Evolutionary conservation across 805 yeast genomes (phyloP).

Genomic region (Candida pini): DNA sequence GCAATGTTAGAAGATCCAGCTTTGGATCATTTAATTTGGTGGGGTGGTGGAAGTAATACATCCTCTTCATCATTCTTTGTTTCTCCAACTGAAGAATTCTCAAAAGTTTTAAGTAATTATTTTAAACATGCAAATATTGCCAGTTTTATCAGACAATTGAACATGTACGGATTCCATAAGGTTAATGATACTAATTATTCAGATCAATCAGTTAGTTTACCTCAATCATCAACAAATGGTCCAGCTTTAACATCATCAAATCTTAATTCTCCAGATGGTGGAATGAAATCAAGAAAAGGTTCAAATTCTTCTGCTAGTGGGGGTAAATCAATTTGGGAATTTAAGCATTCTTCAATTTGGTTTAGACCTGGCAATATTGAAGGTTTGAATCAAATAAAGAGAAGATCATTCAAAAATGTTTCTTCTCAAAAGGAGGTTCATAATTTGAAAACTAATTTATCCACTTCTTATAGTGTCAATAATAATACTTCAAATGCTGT

Average conservation of each 20-base stretch:
- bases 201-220: constrained; percentile 4
- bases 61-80: constrained; percentile 66
- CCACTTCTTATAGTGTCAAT: constrained; percentile 7
- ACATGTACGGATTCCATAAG: constrained; percentile 81
- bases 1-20: constrained; percentile 80
- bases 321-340: constrained; percentile 60
- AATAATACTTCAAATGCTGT: background rate
- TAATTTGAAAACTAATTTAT: constrained; percentile 17
- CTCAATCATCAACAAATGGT: constrained; percentile 10
- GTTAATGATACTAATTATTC: constrained; percentile 45
- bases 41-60: too few species aligned
- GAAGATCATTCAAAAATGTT: constrained; percentile 48
- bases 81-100: constrained; percentile 82
- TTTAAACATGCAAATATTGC: constrained; percentile 81
- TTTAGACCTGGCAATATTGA: constrained; percentile 80
- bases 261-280: constrained; percentile 8
- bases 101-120: constrained; percentile 60
- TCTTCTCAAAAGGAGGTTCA: constrained; percentile 26
- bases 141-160: constrained; percentile 70
- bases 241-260: constrained; percentile 1
- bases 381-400: constrained; percentile 65
- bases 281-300: constrained; percentile 16
- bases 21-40: constrained; percentile 75
- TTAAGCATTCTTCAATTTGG: constrained; percentile 72
- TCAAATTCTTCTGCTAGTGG: constrained; percentile 16